Evolutionary conservation across 73 alveolate species (phyloP), one percentile per base, ranked within the genome.

Genomic region (Tetrahymena malaccensis): DNA sequence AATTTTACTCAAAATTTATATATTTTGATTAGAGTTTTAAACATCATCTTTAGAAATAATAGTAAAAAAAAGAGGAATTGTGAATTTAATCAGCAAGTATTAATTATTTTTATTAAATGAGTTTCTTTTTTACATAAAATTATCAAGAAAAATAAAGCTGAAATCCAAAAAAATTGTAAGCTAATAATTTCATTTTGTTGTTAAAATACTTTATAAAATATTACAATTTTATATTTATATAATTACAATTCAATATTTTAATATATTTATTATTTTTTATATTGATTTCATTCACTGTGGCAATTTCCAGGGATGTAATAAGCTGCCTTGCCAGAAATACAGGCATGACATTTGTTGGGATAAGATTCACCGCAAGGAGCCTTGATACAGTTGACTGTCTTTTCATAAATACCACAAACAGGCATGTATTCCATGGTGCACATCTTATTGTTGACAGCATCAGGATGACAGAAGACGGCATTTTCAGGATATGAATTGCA

Each of bases 331-430:
- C 55, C 55, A 11, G 84, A 50, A 10, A 93, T 55, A 33, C 96
- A 94, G 15, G 96, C 96, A 58, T 55, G 94, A 35, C 96, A 94
- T 55, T 94, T 93, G 43, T 94, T 94, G 34, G 94, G 94, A 56
- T 55, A 94, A 31, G 55, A 27, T 43, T 31, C 55, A 58, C 96
- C 96, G n/a, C 96, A 94, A 9, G 96, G 96, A 34, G 55, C 94
- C 38, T 55, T 94, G 16, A 94, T 34, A 35, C 96, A 94, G 34
- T 94, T 35, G 50, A 94, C 85, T 13, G 84, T 50, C 34, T 57
- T 10, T 19, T 16, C 50, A 34, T 55, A 94, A 12, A 94, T 40
- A 35, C 96, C 96, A 94, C 96, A 94, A 55, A 56, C 50, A 11
- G 96, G 96, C 31, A 55, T 94, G 85, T 16, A 94, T 56, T 56